Evolutionary conservation across 1,284 basidiomycete genomes (phyloP), one percentile per base, ranked within the genome.

Genomic region (Cutaneotrichosporon sp.): DNA sequence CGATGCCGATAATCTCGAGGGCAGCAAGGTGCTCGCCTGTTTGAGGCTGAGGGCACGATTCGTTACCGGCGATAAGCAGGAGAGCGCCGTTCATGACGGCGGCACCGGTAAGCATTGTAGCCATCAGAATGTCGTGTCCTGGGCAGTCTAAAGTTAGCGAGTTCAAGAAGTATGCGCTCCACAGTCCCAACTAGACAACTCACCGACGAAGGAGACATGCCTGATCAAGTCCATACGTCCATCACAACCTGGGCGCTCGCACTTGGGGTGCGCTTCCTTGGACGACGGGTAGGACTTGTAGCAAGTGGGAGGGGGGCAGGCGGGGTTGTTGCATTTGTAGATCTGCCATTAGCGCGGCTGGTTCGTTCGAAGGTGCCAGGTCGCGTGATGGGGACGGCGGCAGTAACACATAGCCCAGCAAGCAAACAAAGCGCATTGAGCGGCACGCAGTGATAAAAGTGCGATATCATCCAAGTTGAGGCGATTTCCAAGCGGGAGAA

Each of bases 21-120:
- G 96, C 94, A 27, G 96, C 96, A 54, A 98, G 78, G 80, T 98
- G 96, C 76, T 98, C 96, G 16, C 89, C 92, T 14, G 96, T 98
- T 77, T 98, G 96, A 1, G 96, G 96, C 74, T 98, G 96, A 1
- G 94, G 94, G 77, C 94, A 98, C 9, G 91, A 89, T 79, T 98
- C 94, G 78, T 98, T 98, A 49, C 89, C 94, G 24, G 94, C 94
- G 57, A 97, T 86, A 45, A 98, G 84, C 0, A 98, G 82, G 1
- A 98, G 79, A 16, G 94, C 94, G 55, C 94, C 94, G 77, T 97
- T 93, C 94, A 98, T 93, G 80, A 98, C 94, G 22, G 96, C 96
- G 35, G 94, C 94, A 76, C 94, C 94, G 82, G 97, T 97, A 67
- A 98, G 81, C 96, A 98, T 98, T 64, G 94, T 98, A 54, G 94